Evolutionary conservation across 108 stramenopile genomes (phyloP).

Genomic region (Stephanodiscus minutulus): DNA sequence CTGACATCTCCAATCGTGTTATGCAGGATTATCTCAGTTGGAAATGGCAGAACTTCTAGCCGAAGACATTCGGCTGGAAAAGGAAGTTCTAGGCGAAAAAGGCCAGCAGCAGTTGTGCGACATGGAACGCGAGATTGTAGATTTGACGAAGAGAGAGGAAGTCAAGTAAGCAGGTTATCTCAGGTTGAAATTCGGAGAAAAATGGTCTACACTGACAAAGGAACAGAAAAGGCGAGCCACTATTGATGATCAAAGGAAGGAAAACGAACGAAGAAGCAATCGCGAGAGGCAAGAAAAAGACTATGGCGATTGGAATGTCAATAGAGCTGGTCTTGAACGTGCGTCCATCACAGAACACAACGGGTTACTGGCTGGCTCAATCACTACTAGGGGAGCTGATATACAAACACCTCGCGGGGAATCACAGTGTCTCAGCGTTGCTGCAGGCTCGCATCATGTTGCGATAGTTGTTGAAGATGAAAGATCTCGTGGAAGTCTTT

Average conservation of each 20-base stretch:
- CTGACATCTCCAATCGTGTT: neutral
- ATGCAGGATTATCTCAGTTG: conserved; percentile 8
- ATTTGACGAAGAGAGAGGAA: conserved; percentile 40
- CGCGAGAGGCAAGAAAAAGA: conserved; percentile 23
- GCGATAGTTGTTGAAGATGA: conserved; percentile 53
- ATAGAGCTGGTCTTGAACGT: conserved; percentile 27
- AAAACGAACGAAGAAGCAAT: conserved; percentile 3
- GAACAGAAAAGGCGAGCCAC: conserved; percentile 51
- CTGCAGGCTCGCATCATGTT: conserved; percentile 63
- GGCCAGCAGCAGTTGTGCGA: conserved; percentile 55
- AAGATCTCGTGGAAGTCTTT: conserved; percentile 23
- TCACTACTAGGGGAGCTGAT: conserved; percentile 49
- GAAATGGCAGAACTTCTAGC: conserved; percentile 50
- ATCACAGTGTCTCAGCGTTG: conserved; percentile 36
- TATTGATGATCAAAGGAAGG: conserved; percentile 29
- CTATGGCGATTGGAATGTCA: conserved; percentile 52
- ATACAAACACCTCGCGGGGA: conserved; percentile 41
- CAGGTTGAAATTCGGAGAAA: conserved; percentile 45
- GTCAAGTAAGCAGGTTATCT: conserved; percentile 43
- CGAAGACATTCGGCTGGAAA: conserved; percentile 57
- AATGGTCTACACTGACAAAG: conserved; percentile 58
- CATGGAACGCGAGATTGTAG: conserved; percentile 52
- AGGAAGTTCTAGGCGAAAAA: conserved; percentile 58
- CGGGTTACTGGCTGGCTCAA: conserved; percentile 18
- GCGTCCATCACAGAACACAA: conserved; percentile 5